Evolutionary conservation across 2,329 filamentous ascomycete genomes (phyloP), one percentile per base, ranked within the genome.

Genomic region (Beauveria brongniartii): DNA sequence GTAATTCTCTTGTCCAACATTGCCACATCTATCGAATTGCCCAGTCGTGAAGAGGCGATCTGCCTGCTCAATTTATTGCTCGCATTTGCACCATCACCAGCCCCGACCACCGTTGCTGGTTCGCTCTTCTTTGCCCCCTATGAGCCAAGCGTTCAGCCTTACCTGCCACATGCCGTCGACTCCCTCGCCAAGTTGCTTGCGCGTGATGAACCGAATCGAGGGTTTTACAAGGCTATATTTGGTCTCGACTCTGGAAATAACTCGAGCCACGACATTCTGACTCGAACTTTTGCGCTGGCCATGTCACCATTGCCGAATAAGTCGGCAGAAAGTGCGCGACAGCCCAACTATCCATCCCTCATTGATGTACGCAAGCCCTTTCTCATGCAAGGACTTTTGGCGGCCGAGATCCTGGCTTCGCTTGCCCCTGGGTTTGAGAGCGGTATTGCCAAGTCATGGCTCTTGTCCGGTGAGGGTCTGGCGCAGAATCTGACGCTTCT

Each of bases 1-100:
- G 85, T 97, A 62, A 88, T 91, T 18, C 86, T 96, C 66, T 79
- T 99, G 59, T 97, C 93, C 61, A 97, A 99, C 72, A 85, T 95
- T 53, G 87, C 92, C 8, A 85, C 90, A 52, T 83, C 85, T 10
- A 83, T 97, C 57, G 88, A 93, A 69, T 79, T 99, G 44, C 89
- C 92, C 1, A 88, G 88, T 22, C 87, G 90, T 64, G 92, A 97
- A 69, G 92, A 97, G 70, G 92, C 92, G 0, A 79, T 91, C 44
- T 91, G 90, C 68, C 80, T 97, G 7, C 78, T 99, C 44, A 89
- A 96, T 70, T 96, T 99, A 72, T 79, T 99, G 30, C 79, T 97
- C 55, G 86, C 93, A 2, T 99, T 99, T 74, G 90, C 92, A 1
- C 94, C 94, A 0, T 82, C 84, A 24, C 91, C 92, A 1, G 78